Evolutionary conservation across 2,329 filamentous ascomycete genomes (phyloP), one percentile per base, ranked within the genome.

Genomic region (Trichoderma gracile): DNA sequence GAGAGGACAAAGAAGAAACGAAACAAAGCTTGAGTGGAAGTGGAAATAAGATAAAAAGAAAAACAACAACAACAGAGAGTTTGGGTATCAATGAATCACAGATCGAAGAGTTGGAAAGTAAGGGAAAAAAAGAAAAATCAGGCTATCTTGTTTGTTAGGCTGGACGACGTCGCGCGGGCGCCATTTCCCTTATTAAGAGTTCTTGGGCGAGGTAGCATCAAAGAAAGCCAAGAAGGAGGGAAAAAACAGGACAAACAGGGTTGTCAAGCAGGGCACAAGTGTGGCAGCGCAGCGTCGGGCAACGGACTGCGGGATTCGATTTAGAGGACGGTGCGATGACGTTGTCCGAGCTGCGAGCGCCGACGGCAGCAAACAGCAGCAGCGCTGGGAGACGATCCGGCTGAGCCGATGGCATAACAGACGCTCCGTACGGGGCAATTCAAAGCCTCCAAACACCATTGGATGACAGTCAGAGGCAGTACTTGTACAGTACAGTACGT

Each of bases 371-470:
- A 33, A 10, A 33, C 30, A 33, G 33, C 33, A 52, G 30, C 49
- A 52, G n/a, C 15, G 49, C 49, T 52, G 30, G 30, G 9, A 19
- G 27, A 52, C 27, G 49, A 52, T 52, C 49, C 49, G 49, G 49
- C 49, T 33, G 49, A 52, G 49, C 49, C 49, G 49, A 52, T 52
- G 59, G 59, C 59, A 62, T 54, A 46, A 62, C 49, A 52, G 17
- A 62, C 43, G 19, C 25, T 33, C 59, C 59, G 59, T 54, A 53
- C 59, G 59, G 59, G 14, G 15, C 12, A 54, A 62, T 25, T 43
- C 30, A 43, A n/a, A n/a, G n/a, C n/a, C n/a, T n/a, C n/a, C n/a
- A n/a, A n/a, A n/a, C n/a, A n/a, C n/a, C n/a, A n/a, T n/a, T n/a
- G n/a, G n/a, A n/a, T n/a, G n/a, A n/a, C n/a, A n/a, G n/a, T n/a